These are phyloP conservation scores for Phyllosticta citrichinensis DNA, from an alignment of 2,329 filamentous ascomycete genomes.

Conservation along the genomic window DNA sequence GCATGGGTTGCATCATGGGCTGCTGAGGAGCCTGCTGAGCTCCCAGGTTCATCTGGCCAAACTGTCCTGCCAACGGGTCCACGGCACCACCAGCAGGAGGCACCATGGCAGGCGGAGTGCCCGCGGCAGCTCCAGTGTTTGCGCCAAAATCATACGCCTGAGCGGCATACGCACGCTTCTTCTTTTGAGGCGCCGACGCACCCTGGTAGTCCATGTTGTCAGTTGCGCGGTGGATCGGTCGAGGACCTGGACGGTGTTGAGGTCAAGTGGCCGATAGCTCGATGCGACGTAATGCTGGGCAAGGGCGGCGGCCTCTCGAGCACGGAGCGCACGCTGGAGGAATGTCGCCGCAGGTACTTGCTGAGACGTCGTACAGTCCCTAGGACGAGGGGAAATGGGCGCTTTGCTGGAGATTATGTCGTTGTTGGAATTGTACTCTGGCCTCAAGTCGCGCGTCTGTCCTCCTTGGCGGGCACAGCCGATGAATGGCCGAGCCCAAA, in stretches of 20 bases:
- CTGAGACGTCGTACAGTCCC: not conserved
- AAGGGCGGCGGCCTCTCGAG: not conserved
- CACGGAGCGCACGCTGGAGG: not conserved
- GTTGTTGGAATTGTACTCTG: not conserved
- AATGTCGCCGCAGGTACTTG: not conserved
- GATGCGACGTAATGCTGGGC: constrained; percentile 11
- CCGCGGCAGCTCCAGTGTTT: constrained; percentile 47
- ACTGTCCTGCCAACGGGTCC: constrained; percentile 68
- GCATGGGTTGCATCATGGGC: constrained; percentile 38
- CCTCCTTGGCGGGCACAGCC: constrained; percentile 6
- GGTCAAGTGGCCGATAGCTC: constrained; percentile 9
- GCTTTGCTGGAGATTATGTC: not conserved
- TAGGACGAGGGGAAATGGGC: not conserved
- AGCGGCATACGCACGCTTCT: constrained; percentile 90
- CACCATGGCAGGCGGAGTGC: constrained; percentile 34
- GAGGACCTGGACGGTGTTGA: not conserved
- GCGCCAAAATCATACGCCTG: constrained; percentile 93
- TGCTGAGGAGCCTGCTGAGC: constrained; percentile 29
- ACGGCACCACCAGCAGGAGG: constrained; percentile 43
- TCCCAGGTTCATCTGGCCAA: constrained; percentile 66
- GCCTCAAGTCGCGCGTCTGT: not conserved
- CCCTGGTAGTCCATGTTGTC: constrained; percentile 9
- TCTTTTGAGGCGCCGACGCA: constrained; percentile 47
- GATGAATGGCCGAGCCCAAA: constrained; percentile 1
- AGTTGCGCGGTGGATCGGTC: not conserved